These are phyloP conservation scores for Rhodofomes roseus DNA, from an alignment of 1,284 basidiomycete species.

Conservation along the genomic window DNA sequence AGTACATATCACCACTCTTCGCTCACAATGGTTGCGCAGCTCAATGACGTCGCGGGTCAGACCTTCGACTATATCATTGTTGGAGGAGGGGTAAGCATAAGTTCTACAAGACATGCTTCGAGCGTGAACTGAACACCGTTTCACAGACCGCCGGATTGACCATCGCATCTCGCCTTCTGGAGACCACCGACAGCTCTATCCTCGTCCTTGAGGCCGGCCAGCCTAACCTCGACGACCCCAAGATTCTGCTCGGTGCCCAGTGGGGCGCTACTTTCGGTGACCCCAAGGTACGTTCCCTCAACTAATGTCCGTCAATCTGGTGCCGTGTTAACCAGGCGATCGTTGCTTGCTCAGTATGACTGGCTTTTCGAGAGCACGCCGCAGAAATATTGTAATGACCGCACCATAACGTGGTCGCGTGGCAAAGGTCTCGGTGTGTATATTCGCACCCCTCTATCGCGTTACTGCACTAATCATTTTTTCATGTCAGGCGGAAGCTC, in stretches of 20 bases:
- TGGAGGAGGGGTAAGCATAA: slow-evolving; percentile 12
- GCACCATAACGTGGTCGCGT: slow-evolving; percentile 16
- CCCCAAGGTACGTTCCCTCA: not conserved
- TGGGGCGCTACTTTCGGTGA: not conserved
- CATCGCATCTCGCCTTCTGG: slow-evolving; percentile 21
- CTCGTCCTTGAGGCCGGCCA: slow-evolving; percentile 37
- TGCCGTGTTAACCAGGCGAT: not conserved
- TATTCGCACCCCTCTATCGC: not conserved
- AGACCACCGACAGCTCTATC: slow-evolving; percentile 27
- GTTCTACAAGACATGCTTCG: not conserved
- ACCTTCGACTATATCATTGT: slow-evolving; percentile 20
- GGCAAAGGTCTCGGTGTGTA: slow-evolving; percentile 23
- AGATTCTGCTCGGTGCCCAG: slow-evolving; percentile 22
- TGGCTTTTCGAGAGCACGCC: slow-evolving; percentile 28
- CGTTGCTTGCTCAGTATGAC: slow-evolving; percentile 19
- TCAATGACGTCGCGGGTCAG: slow-evolving; percentile 9
- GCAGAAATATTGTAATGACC: slow-evolving; percentile 14
- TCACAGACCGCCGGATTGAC: slow-evolving; percentile 19
- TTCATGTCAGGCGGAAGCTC: slow-evolving; percentile 22
- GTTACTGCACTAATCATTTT: not conserved
- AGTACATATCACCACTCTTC: not conserved
- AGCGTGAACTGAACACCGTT: not conserved
- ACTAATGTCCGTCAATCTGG: too few species aligned
- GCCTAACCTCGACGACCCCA: slow-evolving; percentile 28
- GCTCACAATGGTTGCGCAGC: slow-evolving; percentile 2